Percentiles rank a stretch among this genome's conserved stretches.
Evolutionary conservation across 108 stramenopile genomes (phyloP).

Genomic region (Pelagomonas calceolata): DNA sequence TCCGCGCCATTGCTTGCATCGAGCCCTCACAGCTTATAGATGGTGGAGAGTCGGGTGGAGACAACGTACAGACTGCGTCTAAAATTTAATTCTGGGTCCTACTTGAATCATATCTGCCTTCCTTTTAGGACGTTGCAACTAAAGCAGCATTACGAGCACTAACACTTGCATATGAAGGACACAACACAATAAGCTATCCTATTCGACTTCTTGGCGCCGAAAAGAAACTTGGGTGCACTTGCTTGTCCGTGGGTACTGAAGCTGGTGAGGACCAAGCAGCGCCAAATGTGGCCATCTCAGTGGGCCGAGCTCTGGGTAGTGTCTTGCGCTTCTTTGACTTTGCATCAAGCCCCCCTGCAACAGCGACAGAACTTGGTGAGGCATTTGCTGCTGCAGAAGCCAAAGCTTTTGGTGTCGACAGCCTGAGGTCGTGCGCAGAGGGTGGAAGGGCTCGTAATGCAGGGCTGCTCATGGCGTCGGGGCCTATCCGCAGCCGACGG

Average conservation of each 20-base stretch:
- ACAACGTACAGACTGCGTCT: neutral
- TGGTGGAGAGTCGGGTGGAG: neutral
- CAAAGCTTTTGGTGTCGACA: neutral
- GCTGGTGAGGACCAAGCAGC: no score
- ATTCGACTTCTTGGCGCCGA: neutral
- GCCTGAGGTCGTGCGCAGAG: neutral
- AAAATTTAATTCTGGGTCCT: no score
- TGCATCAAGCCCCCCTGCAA: neutral
- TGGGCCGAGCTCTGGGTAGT: slow-evolving; percentile 1
- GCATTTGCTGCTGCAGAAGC: neutral
- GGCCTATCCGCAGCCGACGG: no score
- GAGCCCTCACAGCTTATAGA: neutral
- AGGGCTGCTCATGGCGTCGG: no score
- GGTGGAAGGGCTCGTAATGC: neutral
- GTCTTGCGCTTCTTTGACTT: slow-evolving; percentile 7
- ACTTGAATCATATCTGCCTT: no score
- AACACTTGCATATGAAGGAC: neutral
- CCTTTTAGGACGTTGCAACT: neutral
- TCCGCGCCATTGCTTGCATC: neutral
- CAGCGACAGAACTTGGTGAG: neutral
- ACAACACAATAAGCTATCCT: neutral
- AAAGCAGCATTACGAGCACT: neutral
- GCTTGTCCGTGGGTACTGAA: neutral
- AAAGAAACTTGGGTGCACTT: neutral
- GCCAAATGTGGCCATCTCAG: slow-evolving; percentile 4